phyloP scores from a whole-genome alignment of 208 protist genomes.

The Willaertia magna region DNA sequence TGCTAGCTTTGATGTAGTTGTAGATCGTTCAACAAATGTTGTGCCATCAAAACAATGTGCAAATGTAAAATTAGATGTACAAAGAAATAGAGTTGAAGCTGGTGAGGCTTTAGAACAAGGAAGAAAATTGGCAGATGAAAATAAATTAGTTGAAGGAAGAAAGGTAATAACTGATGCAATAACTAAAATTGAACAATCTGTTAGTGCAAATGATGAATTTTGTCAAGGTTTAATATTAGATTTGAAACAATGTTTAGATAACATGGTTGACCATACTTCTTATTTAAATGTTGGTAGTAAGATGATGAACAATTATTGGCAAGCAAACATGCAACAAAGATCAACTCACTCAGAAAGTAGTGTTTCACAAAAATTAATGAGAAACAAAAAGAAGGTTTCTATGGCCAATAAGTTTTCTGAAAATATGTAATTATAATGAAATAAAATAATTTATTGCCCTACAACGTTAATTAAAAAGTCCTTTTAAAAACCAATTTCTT shows the following conservation, averaged over 20 bases:
- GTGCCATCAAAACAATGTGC: background rate
- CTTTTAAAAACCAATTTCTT: no score
- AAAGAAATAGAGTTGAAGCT: constrained; percentile 5
- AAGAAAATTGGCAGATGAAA: background rate
- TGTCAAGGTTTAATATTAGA: background rate
- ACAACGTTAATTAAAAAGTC: no score
- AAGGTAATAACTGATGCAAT: background rate
- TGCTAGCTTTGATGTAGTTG: background rate
- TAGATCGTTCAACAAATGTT: background rate
- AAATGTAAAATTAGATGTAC: constrained; percentile 5
- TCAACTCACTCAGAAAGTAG: background rate
- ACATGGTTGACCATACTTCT: background rate
- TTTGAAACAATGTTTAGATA: background rate
- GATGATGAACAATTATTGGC: constrained; percentile 1
- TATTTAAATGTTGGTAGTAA: background rate
- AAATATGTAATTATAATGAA: no score
- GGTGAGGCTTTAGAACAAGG: background rate
- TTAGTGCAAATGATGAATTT: background rate
- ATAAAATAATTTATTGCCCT: no score
- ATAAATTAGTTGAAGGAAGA: background rate
- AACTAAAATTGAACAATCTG: background rate
- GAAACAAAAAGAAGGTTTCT: background rate
- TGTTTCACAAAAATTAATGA: background rate
- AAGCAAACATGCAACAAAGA: background rate
- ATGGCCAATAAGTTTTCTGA: background rate